phyloP scores from a whole-genome alignment of 2,329 filamentous ascomycete genomes.

The Pseudocercospora macadamiae region DNA sequence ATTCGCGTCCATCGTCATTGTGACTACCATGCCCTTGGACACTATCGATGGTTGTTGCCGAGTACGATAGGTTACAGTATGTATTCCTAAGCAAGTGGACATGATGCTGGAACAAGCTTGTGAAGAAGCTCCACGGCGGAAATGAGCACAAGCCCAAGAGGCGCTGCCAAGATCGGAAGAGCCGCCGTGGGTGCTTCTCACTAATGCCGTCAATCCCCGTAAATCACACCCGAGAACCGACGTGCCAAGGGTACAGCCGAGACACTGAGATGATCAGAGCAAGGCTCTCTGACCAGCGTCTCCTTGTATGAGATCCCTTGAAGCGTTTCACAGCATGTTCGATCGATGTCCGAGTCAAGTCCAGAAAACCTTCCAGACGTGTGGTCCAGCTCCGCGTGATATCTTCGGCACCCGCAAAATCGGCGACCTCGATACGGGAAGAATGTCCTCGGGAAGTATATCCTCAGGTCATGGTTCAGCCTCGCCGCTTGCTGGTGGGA shows the following conservation, averaged over 20 bases:
- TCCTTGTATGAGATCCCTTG: conserved; percentile 8
- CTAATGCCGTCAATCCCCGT: background rate
- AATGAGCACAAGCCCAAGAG: background rate
- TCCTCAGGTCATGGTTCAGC: conserved; percentile 12
- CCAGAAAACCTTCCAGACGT: background rate
- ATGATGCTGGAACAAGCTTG: conserved; percentile 10
- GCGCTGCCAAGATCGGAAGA: conserved; percentile 4
- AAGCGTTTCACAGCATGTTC: conserved; percentile 1
- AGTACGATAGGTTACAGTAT: background rate
- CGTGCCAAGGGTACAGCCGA: conserved; percentile 6
- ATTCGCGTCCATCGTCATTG: too few species aligned
- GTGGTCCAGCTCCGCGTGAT: conserved; percentile 9
- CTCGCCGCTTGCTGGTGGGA: conserved; percentile 24
- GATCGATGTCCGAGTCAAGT: conserved; percentile 1
- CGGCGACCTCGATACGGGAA: background rate
- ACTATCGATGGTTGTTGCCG: background rate
- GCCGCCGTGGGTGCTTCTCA: background rate
- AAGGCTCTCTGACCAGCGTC: background rate
- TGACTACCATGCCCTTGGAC: too few species aligned
- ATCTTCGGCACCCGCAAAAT: conserved; percentile 10
- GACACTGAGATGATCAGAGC: conserved; percentile 8
- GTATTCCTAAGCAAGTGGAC: background rate
- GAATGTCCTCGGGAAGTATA: background rate
- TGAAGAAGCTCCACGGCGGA: conserved; percentile 8
- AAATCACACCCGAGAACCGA: background rate